phyloP scores from a whole-genome alignment of 2,329 filamentous ascomycete genomes.

The Sporothrix pseudoabietina region DNA sequence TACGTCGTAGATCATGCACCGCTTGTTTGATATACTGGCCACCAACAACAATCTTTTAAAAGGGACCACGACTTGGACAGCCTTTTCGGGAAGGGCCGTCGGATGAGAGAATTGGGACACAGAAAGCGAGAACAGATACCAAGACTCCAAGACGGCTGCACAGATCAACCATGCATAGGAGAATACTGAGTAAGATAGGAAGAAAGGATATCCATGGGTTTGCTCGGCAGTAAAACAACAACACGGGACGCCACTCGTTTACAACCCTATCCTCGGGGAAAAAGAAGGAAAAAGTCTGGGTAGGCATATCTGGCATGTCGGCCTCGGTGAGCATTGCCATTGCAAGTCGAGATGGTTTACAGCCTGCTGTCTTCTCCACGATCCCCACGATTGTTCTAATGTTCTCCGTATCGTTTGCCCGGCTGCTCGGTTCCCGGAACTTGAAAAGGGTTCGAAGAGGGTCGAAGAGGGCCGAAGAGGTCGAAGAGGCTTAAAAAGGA shows the following conservation, averaged over 20 bases:
- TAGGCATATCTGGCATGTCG: background rate
- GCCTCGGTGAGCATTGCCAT: background rate
- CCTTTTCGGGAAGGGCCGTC: background rate
- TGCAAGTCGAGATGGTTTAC: background rate
- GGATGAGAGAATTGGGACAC: background rate
- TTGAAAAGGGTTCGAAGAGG: background rate
- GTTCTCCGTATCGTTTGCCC: background rate
- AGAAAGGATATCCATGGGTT: background rate
- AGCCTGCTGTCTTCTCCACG: background rate
- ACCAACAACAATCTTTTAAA: background rate
- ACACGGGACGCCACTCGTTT: background rate
- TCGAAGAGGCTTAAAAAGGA: background rate
- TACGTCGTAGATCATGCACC: conserved; percentile 17
- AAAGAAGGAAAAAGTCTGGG: background rate
- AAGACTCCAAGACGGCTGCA: conserved; percentile 10
- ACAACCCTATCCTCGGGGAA: background rate
- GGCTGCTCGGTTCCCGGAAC: conserved; percentile 17
- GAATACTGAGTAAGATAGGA: background rate
- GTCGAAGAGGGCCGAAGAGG: background rate
- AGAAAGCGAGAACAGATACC: background rate
- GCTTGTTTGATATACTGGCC: conserved; percentile 14
- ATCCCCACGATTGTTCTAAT: background rate
- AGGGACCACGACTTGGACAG: background rate
- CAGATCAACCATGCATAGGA: conserved; percentile 1
- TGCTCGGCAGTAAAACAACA: background rate